phyloP scores from a whole-genome alignment of 768 basidiomycete species.

The Crucibulum laeve region DNA sequence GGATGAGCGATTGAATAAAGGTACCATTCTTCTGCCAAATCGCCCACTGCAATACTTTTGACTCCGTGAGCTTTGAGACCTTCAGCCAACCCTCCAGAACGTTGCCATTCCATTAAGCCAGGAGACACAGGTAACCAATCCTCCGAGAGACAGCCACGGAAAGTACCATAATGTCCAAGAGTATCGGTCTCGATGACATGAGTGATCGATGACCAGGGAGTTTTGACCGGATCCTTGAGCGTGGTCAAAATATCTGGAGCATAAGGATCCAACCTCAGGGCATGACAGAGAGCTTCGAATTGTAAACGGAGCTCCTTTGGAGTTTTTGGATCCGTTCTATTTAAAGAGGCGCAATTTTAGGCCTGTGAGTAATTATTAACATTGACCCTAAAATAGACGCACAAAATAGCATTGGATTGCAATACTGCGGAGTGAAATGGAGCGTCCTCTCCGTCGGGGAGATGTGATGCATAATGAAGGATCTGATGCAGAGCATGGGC shows the following conservation, averaged over 20 bases:
- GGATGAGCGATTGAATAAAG: slow-evolving; percentile 71
- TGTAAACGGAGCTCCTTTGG: slow-evolving; percentile 54
- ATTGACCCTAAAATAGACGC: slow-evolving; percentile 15
- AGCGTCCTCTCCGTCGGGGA: slow-evolving; percentile 49
- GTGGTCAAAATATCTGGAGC: slow-evolving; percentile 42
- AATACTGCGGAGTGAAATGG: slow-evolving; percentile 66
- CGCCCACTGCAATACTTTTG: slow-evolving; percentile 59
- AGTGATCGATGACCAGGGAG: slow-evolving; percentile 48
- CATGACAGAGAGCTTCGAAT: slow-evolving; percentile 57
- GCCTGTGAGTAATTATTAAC: neutral
- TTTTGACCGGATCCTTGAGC: slow-evolving; percentile 43
- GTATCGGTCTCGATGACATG: slow-evolving; percentile 54
- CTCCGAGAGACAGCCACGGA: slow-evolving; percentile 60
- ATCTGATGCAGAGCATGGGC: slow-evolving; percentile 75
- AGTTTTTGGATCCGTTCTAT: slow-evolving; percentile 55
- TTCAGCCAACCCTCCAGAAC: slow-evolving; percentile 51
- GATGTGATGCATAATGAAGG: slow-evolving; percentile 62
- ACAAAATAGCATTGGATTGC: slow-evolving; percentile 77
- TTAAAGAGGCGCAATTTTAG: neutral
- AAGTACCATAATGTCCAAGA: slow-evolving; percentile 57
- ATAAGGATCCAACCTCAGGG: slow-evolving; percentile 51
- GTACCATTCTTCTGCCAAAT: slow-evolving; percentile 74
- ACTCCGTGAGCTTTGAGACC: slow-evolving; percentile 55
- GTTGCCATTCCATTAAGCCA: slow-evolving; percentile 68
- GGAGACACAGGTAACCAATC: slow-evolving; percentile 51